phyloP scores from a whole-genome alignment of 2,329 filamentous ascomycete species.

The Dactylellina cionopaga region DNA sequence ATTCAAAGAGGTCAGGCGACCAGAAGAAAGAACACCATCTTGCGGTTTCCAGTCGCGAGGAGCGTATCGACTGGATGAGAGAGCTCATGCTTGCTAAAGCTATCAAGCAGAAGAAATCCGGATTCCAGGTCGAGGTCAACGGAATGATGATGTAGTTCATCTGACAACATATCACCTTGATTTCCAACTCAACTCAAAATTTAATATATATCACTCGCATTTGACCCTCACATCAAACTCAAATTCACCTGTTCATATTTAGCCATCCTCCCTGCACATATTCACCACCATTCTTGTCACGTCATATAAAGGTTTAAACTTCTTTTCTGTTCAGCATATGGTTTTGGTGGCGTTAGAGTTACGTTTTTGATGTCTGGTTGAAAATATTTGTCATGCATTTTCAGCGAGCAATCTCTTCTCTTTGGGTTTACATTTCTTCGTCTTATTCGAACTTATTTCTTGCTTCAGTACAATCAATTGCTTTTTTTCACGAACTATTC shows the following conservation, averaged over 20 bases:
- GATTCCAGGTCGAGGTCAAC: conserved; percentile 83
- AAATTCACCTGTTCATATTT: conserved; percentile 47
- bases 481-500: conserved; percentile 16
- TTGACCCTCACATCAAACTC: not conserved
- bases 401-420: conserved; percentile 47
- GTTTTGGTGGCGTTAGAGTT: conserved; percentile 39
- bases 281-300: not conserved
- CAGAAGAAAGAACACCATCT: conserved; percentile 80
- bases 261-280: conserved; percentile 36
- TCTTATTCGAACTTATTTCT: conserved; percentile 1
- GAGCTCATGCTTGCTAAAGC: conserved; percentile 92
- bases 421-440: conserved; percentile 2
- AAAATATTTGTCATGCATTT: conserved; percentile 42
- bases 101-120: conserved; percentile 82
- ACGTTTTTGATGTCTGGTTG: conserved; percentile 21
- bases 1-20: conserved; percentile 63
- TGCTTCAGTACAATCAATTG: conserved; percentile 2
- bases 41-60: conserved; percentile 84
- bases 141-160: conserved; percentile 74
- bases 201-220: not conserved
- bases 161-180: not conserved
- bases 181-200: not conserved
- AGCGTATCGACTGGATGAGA: conserved; percentile 96
- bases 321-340: conserved; percentile 27
- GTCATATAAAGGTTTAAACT: conserved; percentile 1